Conservation (phyloP, 2,329 filamentous ascomycete genomes). For the Alternaria solani region DNA sequence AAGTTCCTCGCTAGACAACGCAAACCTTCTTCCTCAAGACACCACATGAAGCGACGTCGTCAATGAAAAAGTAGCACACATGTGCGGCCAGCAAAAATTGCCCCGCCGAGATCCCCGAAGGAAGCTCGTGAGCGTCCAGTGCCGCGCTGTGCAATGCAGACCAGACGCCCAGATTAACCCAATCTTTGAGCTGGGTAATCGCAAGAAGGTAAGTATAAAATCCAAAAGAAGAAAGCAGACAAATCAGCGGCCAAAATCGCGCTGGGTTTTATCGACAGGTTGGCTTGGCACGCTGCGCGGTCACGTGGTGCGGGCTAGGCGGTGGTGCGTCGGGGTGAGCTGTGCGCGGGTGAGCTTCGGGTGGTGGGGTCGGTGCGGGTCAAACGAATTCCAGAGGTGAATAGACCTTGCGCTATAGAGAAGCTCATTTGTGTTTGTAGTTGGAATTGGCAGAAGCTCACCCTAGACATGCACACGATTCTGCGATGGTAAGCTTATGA, state of each 20-base stretch:
- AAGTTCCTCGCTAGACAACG: not conserved
- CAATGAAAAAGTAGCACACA: constrained; percentile 48
- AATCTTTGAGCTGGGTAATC: constrained; percentile 43
- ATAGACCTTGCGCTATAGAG: not conserved
- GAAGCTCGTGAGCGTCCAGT: constrained; percentile 42
- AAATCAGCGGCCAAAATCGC: too few species aligned
- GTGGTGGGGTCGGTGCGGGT: not conserved
- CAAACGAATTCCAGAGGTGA: too few species aligned
- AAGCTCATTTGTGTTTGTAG: not conserved
- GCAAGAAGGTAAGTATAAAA: constrained; percentile 45
- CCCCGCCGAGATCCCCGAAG: constrained; percentile 47
- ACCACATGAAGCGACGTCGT: constrained; percentile 38
- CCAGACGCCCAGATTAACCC: constrained; percentile 37
- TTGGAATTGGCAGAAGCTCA: too few species aligned
- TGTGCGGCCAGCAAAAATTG: constrained; percentile 41
- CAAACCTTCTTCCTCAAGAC: constrained; percentile 45
- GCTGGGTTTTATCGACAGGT: not conserved
- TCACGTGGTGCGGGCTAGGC: not conserved
- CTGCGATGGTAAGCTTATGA: not conserved
- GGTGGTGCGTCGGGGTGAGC: not conserved
- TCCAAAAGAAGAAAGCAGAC: too few species aligned
- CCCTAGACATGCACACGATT: not conserved
- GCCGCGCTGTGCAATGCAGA: constrained; percentile 52
- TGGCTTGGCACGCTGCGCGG: not conserved
- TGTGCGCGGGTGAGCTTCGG: not conserved